Conservation (phyloP, 169 alveolate genomes). For the Perkinsus marinus region DNA sequence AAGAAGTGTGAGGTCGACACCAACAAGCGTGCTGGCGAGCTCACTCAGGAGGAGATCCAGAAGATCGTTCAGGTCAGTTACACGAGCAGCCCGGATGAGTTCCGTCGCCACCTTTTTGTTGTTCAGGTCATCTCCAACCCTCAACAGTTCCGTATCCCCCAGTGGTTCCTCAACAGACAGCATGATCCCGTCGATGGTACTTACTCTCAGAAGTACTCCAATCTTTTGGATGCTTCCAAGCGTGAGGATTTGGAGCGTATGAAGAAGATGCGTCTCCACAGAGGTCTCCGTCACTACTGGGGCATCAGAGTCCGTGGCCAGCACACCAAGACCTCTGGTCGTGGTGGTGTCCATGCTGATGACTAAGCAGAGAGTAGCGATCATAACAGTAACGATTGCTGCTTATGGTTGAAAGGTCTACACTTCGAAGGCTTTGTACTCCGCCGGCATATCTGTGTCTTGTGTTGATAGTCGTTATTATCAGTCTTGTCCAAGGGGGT, state of each 20-base stretch:
- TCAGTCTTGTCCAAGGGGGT: no score
- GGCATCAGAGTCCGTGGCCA: conserved; percentile 98
- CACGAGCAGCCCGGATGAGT: no score
- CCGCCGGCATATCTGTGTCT: background rate
- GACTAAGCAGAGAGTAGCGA: background rate
- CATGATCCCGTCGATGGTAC: conserved; percentile 89
- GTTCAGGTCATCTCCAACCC: conserved; percentile 68
- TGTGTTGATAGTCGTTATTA: background rate
- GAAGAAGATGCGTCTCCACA: conserved; percentile 90
- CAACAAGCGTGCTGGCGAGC: conserved; percentile 95
- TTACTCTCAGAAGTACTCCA: conserved; percentile 79
- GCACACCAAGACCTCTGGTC: conserved; percentile 98
- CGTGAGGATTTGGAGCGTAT: conserved; percentile 98
- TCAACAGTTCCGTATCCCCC: conserved; percentile 87
- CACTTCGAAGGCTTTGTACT: background rate
- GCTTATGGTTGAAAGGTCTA: background rate
- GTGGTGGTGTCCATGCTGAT: conserved; percentile 31
- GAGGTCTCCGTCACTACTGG: conserved; percentile 97
- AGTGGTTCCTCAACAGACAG: conserved; percentile 95
- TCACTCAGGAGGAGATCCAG: conserved; percentile 74
- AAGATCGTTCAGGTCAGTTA: conserved; percentile 30
- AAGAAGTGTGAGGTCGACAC: conserved; percentile 92
- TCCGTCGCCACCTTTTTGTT: background rate
- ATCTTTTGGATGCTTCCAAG: conserved; percentile 84
- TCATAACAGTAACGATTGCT: background rate